Base-by-base conservation (phyloP, 257 asterid species). In the Solanum megistacrolobum region DNA sequence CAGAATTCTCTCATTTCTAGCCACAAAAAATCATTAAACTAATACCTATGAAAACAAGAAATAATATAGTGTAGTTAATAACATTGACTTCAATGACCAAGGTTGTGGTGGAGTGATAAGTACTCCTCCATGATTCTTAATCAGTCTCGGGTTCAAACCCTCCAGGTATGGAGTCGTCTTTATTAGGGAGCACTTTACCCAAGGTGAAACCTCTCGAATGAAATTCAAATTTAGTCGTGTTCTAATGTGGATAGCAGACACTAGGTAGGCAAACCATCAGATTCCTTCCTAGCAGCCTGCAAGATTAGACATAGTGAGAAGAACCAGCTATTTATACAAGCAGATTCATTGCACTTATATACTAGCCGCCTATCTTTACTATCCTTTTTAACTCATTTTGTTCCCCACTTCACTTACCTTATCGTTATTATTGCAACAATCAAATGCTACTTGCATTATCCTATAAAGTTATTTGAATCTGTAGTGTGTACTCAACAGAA, bases 111-210 rank as follows among this genome's bases (percentile, higher is more conserved):
- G 62, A 52, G 0, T 6, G 6, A 0, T 52, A 52, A 52, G 4
- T 3, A 52, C 0, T 52, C 0, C 1, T 52, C 0, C 0, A 1
- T 43, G 16, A 43, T 52, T 52, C 0, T 52, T 52, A 16, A 52
- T 52, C 23, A 16, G 9, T 1, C 4, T 52, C 1, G 4, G 23
- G 23, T 16, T 16, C 62, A 16, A 6, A 0, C 4, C 23, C 23
- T 52, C 1, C 0, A 0, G 1, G 0, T 16, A 52, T 0, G 1
- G 1, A 52, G 4, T 52, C 9, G 21, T 2, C 9, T 52, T 16
- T 2, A 16, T 52, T 16, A 16, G 23, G 18, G 4, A 52, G 0
- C 4, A 52, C 23, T 52, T 52, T 52, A 18, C 0, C 1, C 62
- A 52, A 52, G 4, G 0, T 16, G 62, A 0, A 16, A 52, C 62